Percentiles rank a stretch among this genome's conserved stretches.
These are phyloP conservation scores for Solanum pimpinellifolium DNA, from an alignment of 257 asterid species.

Conservation along the genomic window DNA sequence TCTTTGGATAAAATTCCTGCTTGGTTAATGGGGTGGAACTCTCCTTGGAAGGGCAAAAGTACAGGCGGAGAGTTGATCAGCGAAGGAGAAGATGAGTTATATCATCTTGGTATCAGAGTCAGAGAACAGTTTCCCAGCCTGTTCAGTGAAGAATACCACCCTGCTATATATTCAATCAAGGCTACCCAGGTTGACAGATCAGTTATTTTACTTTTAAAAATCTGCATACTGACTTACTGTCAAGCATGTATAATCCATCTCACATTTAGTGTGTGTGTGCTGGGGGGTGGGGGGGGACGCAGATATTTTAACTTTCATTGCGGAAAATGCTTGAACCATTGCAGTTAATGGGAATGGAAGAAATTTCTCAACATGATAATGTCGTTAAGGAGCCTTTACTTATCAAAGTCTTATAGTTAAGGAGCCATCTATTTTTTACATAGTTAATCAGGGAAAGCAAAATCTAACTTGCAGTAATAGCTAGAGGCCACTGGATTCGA, in stretches of 20 bases:
- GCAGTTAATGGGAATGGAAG: background rate
- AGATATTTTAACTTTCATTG: background rate
- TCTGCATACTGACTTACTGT: background rate
- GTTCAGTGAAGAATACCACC: constrained; percentile 74
- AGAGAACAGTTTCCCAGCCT: constrained; percentile 61
- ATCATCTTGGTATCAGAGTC: constrained; percentile 73
- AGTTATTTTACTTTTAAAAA: background rate
- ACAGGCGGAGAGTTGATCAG: constrained; percentile 79
- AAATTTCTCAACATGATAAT: background rate
- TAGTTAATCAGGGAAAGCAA: background rate
- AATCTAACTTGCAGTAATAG: background rate
- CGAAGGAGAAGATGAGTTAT: constrained; percentile 78
- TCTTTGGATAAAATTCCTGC: constrained; percentile 44
- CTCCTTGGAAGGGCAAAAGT: constrained; percentile 86
- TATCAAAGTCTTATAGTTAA: background rate
- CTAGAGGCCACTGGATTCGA: background rate
- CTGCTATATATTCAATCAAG: constrained; percentile 80
- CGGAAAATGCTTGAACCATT: background rate
- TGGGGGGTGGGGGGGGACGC: background rate
- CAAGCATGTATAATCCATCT: background rate
- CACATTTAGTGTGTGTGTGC: background rate
- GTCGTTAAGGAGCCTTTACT: background rate
- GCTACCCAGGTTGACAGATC: constrained; percentile 70
- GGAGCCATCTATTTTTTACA: background rate
- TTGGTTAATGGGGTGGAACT: constrained; percentile 77